Evolutionary conservation across 352 stramenopile species (phyloP), one percentile per base, ranked within the genome.

Genomic region (Elongisporangium senticosum): DNA sequence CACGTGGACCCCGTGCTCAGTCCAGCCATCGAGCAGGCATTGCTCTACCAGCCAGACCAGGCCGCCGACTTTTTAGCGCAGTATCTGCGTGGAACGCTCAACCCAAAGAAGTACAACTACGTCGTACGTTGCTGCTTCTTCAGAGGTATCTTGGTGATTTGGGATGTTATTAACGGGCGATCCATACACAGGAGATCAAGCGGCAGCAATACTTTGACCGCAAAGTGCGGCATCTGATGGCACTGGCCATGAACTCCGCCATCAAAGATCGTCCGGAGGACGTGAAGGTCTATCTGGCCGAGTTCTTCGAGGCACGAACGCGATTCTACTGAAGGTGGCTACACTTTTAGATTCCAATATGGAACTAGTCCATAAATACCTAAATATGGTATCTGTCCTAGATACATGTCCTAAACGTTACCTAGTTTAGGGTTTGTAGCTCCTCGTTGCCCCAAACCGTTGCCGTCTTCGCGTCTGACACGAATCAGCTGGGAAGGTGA

Each of bases 31-130:
- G 83, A 93, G 59, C 63, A 88, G 39, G 76, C 84, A 17, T 56
- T 93, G 53, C 68, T 91, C 17, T 88, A 90, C 60, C 79, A 90
- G 40, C 81, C 83, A 3, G 83, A 93, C 51, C 83, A 89, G 40
- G 75, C 71, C 13, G 76, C 81, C 21, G 77, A 89, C 53, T 91
- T 89, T 50, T 63, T 93, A 11, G 77, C 81, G 2, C 72, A 88
- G 28, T 74, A 76, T 40, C 70, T 93, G 20, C 71, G 74, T 39
- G 79, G 76, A 15, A 87, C 78, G 51, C 68, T 93, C 54, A 79
- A 90, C 52, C 55, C 80, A 22, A 85, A 79, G 53, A 89, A 87
- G 49, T 90, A 87, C 70, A 87, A 84, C 55, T 89, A 85, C 19
- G 65, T 86, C 47, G 77, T 90, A 73, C 37, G 68, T 73, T 19